phyloP scores from a whole-genome alignment of 139 green algal species.

The Chlamydomonas incerta region DNA sequence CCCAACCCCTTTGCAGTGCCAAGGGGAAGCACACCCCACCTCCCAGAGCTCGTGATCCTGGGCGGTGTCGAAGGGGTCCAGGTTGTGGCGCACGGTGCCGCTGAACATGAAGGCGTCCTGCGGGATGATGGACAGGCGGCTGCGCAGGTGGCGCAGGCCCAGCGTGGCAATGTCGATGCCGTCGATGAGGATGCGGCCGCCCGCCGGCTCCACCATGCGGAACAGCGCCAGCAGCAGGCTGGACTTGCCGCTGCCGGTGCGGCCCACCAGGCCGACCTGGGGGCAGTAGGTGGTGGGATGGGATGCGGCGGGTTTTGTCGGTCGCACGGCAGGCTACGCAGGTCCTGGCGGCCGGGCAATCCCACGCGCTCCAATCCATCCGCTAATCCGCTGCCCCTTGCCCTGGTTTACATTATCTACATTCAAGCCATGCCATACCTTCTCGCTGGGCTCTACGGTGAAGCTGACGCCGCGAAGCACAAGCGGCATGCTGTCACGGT shows the following conservation, averaged over 20 bases:
- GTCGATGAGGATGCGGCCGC: slow-evolving; percentile 85
- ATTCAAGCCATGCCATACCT: too few species aligned
- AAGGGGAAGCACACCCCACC: not conserved
- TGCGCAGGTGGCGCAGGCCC: slow-evolving; percentile 82
- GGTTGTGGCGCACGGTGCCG: slow-evolving; percentile 91
- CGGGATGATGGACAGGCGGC: slow-evolving; percentile 86
- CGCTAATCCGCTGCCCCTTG: too few species aligned
- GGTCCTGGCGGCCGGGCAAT: too few species aligned
- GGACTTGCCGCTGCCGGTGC: slow-evolving; percentile 90
- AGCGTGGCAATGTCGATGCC: slow-evolving; percentile 81
- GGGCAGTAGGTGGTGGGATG: too few species aligned
- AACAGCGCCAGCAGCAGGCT: slow-evolving; percentile 89
- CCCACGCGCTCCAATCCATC: too few species aligned
- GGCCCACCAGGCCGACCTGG: slow-evolving; percentile 83
- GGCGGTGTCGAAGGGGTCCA: slow-evolving; percentile 88
- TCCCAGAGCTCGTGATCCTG: slow-evolving; percentile 86
- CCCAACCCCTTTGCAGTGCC: slow-evolving; percentile 6
- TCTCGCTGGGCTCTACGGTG: slow-evolving; percentile 58
- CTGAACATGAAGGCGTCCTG: slow-evolving; percentile 92
- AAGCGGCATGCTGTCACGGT: slow-evolving; percentile 85
- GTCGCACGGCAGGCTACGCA: too few species aligned
- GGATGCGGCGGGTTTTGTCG: too few species aligned
- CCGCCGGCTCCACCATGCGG: slow-evolving; percentile 85
- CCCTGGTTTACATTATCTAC: too few species aligned
- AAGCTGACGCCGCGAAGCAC: slow-evolving; percentile 81